Base-by-base conservation (phyloP, 148 eudicot species). In the Vaccinium vitisidaea region DNA sequence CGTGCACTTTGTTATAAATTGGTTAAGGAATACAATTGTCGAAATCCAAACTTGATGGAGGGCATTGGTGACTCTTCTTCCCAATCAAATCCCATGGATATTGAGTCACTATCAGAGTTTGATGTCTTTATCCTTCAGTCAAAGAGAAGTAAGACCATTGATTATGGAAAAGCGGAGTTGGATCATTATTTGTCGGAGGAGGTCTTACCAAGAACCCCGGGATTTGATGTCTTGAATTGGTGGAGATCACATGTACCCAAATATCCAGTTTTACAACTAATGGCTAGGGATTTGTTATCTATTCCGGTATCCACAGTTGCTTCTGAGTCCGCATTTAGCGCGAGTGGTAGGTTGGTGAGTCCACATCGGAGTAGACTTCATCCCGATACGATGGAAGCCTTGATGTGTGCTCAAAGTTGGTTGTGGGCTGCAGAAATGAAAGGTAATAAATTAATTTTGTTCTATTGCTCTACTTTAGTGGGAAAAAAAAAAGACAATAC, bases 321-420 rank as follows among this genome's bases (percentile, higher is more conserved):
- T 11, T 77, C 27, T 15, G 80, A 77, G 5, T 77, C 23, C 1
- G 13, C 18, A 19, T 43, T 77, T 77, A 43, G 80, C 25, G 46
- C 54, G 55, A 77, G 58, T 46, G 53, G 54, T 5, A 46, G 55
- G 54, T 77, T 77, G 80, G 15, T 77, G 19, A 46, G 11, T 5
- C 12, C 80, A 77, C 23, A 77, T 77, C 80, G 80, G 15, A 77
- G 55, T 77, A 48, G 80, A 6, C 55, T 49, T 77, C 23, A 77
- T 15, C 80, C 58, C 0, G 8, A 8, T 25, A 77, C 21, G 18
- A 11, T 77, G 43, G 23, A 77, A 50, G 80, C 80, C n/a, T 77
- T 77, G 56, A 77, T 77, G 56, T 77, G 30, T 49, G 80, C 53
- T 15, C 4, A 77, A 77, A 77, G 23, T 21, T 77, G 55, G 56